Conservation (phyloP, 192 early-diverging fungal genomes). For the Kappamyces sp. region DNA sequence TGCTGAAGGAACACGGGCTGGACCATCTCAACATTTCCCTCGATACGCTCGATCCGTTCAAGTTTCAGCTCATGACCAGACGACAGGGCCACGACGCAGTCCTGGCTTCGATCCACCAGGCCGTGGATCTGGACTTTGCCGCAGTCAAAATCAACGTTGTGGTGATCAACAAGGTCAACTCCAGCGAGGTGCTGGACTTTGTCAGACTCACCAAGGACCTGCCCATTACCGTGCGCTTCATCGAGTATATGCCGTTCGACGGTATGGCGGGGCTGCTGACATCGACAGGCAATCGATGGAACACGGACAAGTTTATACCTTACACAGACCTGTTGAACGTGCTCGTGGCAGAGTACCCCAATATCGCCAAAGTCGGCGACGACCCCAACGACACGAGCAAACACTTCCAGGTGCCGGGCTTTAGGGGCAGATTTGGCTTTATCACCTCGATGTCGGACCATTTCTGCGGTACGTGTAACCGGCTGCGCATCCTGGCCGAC, state of each 20-base stretch:
- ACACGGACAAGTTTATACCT: conserved; percentile 70
- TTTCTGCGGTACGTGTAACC: conserved; percentile 92
- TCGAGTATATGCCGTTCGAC: conserved; percentile 99
- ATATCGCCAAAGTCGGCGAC: conserved; percentile 57
- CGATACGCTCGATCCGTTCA: conserved; percentile 80
- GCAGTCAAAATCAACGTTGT: conserved; percentile 93
- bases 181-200: conserved; percentile 76
- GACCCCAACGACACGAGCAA: conserved; percentile 85
- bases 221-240: conserved; percentile 79
- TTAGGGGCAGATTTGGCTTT: conserved; percentile 85
- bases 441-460: conserved; percentile 98
- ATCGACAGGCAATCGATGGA: conserved; percentile 78
- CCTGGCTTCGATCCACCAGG: conserved; percentile 67
- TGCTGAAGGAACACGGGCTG: conserved; percentile 65
- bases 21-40: conserved; percentile 86
- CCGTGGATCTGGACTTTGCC: conserved; percentile 54
- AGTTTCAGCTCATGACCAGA: conserved; percentile 87
- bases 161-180: conserved; percentile 81
- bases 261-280: conserved; percentile 42
- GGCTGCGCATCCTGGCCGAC: conserved; percentile 87
- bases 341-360: conserved; percentile 51
- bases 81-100: conserved; percentile 72
- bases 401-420: conserved; percentile 70
- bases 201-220: conserved; percentile 75
- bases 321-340: conserved; percentile 69